Evolutionary conservation across 75 land plant genomes (phyloP).

Genomic region (Cryptomeria japonica): DNA sequence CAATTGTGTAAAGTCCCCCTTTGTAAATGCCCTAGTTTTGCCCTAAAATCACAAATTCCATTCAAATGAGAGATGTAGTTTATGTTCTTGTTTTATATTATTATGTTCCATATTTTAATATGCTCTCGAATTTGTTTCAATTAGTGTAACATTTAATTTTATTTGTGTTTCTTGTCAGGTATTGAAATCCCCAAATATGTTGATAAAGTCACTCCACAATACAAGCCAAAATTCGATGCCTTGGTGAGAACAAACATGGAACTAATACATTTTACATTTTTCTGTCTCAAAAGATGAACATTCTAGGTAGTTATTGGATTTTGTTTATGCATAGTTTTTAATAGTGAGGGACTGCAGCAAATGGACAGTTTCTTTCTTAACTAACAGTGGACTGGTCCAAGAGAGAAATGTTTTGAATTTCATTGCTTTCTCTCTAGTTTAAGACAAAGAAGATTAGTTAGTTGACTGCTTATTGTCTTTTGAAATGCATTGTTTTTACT

Average conservation of each 20-base stretch:
- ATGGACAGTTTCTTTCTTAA: background rate
- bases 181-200: slow-evolving; percentile 61
- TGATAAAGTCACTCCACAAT: slow-evolving; percentile 66
- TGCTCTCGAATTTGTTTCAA: background rate
- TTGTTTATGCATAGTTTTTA: background rate
- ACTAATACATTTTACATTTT: background rate
- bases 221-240: slow-evolving; percentile 72
- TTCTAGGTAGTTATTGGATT: background rate
- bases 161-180: slow-evolving; percentile 26
- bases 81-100: background rate
- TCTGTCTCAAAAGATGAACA: background rate
- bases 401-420: background rate
- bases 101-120: background rate
- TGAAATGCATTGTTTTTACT: too few relatives aligned
- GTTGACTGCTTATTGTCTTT: background rate
- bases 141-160: background rate
- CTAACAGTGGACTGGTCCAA: background rate
- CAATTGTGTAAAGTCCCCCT: too few relatives aligned
- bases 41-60: too few relatives aligned
- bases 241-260: slow-evolving; percentile 39
- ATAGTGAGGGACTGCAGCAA: background rate
- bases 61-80: too few relatives aligned
- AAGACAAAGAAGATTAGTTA: background rate
- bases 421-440: background rate
- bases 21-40: too few relatives aligned